Evolutionary conservation across 2,329 filamentous ascomycete genomes (phyloP).

Genomic region (Mariannaea elegans): DNA sequence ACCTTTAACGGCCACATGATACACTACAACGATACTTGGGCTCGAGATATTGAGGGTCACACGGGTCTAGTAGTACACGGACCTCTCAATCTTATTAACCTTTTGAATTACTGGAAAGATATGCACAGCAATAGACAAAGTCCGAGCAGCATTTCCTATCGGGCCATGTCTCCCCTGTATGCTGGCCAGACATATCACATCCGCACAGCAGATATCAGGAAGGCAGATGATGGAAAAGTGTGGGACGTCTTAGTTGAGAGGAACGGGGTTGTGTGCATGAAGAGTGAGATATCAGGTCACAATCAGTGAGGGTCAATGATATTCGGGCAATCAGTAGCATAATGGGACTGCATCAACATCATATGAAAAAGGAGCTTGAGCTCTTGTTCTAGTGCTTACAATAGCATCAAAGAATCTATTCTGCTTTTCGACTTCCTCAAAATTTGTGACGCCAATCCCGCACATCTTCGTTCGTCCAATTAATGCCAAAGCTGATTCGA

Average conservation of each 20-base stretch:
- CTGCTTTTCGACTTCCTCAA: no score
- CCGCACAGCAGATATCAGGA: slow-evolving; percentile 58
- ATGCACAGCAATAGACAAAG: slow-evolving; percentile 46
- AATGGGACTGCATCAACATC: no score
- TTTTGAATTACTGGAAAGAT: slow-evolving; percentile 75
- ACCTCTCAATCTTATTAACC: slow-evolving; percentile 76
- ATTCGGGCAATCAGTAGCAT: no score
- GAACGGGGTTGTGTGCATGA: slow-evolving; percentile 48
- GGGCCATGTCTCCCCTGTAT: slow-evolving; percentile 75
- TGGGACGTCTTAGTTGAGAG: slow-evolving; percentile 61
- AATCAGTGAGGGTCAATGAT: background rate
- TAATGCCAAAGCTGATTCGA: no score
- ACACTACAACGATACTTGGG: slow-evolving; percentile 78
- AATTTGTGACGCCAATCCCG: no score
- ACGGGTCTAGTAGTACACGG: slow-evolving; percentile 80
- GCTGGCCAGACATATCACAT: slow-evolving; percentile 71
- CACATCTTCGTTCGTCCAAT: no score
- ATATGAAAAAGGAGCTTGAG: no score
- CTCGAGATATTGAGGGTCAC: slow-evolving; percentile 72
- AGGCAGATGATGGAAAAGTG: slow-evolving; percentile 42
- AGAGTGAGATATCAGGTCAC: slow-evolving; percentile 40
- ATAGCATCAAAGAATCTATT: no score
- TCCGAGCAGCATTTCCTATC: slow-evolving; percentile 64
- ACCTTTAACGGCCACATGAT: slow-evolving; percentile 90
- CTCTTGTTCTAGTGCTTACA: no score